Percentiles rank a stretch among this genome's conserved stretches.
phyloP scores from a whole-genome alignment of 164 flowering plant species.

The Aristolochia contorta region DNA sequence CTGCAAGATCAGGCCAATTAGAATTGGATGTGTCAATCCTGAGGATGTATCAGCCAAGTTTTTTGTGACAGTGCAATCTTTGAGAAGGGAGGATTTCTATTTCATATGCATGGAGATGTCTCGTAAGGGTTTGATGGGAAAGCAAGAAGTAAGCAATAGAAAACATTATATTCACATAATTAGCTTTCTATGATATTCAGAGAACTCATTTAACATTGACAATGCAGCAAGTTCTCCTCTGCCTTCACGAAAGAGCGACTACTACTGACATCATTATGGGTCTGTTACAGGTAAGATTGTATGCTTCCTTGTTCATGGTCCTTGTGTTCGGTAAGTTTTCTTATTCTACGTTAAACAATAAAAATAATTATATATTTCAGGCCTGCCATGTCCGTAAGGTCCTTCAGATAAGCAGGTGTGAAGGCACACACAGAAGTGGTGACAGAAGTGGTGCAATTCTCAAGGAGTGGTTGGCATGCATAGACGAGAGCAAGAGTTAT shows the following conservation, averaged over 20 bases:
- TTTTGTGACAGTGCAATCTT: slow-evolving; percentile 45
- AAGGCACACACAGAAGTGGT: background rate
- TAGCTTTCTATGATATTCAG: background rate
- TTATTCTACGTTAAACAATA: background rate
- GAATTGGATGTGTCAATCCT: slow-evolving; percentile 67
- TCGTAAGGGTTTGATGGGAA: slow-evolving; percentile 18
- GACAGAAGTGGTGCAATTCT: background rate
- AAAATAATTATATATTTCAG: slow-evolving; percentile 4
- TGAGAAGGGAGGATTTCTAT: slow-evolving; percentile 46
- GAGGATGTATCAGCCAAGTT: slow-evolving; percentile 36
- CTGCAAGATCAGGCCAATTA: slow-evolving; percentile 49
- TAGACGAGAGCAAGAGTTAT: slow-evolving; percentile 6
- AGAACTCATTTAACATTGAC: slow-evolving; percentile 4
- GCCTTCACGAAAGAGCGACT: slow-evolving; percentile 62
- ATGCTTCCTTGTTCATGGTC: too few species aligned
- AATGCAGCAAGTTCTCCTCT: slow-evolving; percentile 51
- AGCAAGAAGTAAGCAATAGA: slow-evolving; percentile 19
- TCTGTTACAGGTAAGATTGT: slow-evolving; percentile 68
- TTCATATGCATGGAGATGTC: slow-evolving; percentile 63
- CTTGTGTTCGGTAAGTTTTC: background rate
- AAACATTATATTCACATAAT: background rate
- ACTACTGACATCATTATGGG: slow-evolving; percentile 52
- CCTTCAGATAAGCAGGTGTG: background rate
- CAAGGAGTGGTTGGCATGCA: slow-evolving; percentile 9
- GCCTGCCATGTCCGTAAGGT: slow-evolving; percentile 8